Evolutionary conservation across 1,284 basidiomycete genomes (phyloP), one percentile per base, ranked within the genome.

Genomic region (Pyrrhoderma lamaoense): DNA sequence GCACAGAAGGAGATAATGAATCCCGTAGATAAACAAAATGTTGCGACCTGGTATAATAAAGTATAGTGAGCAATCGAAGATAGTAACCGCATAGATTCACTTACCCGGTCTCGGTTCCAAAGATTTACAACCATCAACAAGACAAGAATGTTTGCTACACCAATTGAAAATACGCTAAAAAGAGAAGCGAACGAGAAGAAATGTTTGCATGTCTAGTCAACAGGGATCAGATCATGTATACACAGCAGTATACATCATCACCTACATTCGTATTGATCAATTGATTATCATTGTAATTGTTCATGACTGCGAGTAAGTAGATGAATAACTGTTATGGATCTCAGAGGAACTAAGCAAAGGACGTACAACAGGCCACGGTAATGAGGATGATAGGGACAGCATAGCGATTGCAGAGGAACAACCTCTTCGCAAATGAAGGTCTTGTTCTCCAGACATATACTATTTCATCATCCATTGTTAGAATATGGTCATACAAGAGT

Each of bases 381-480:
- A 54, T 49, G 8, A 54, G 47, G 4, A 42, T 38, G 8, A 45
- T 27, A 8, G 45, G 13, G 4, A 56, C 48, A 2, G 55, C 1
- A 34, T 63, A 63, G 2, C 58, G 56, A 45, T 59, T 61, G 4
- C 47, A 5, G 19, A 63, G 50, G 49, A 60, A 60, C 1, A 54
- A 21, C 34, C 47, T 49, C 23, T 58, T 58, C 27, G 49, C 37
- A 37, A 57, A 45, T 5, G 59, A 59, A n/a, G 38, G 31, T 25
- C 37, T 52, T 9, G 53, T 54, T 9, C 45, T 53, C 58, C 61
- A 63, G 39, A 63, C 42, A 42, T 55, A 50, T 22, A 52, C 31
- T 18, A 62, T 48, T 53, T 64, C 63, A 37, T 61, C 56, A 5
- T 36, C 36, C 23, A 64, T 47, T 2, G 62, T 64, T 22, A 64